These are phyloP conservation scores for Lolium perenne DNA, from an alignment of 176 grass and related monocot genomes.

Conservation along the genomic window DNA sequence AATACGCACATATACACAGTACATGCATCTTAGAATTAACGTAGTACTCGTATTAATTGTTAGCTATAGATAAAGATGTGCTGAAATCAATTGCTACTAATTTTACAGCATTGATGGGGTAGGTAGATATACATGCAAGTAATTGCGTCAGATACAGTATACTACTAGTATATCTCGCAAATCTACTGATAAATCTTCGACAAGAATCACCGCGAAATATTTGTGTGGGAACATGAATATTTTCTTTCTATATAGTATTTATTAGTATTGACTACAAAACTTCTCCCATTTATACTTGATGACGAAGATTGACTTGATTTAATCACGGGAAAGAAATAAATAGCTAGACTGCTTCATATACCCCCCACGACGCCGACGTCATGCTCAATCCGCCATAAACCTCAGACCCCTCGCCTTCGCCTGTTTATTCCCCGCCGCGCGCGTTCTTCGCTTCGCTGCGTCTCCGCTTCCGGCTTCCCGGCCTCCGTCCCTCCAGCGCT, in stretches of 20 bases:
- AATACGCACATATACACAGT: no score
- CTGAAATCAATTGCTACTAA: neutral
- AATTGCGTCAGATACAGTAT: neutral
- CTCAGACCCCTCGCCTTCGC: neutral
- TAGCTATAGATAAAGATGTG: neutral
- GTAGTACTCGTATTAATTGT: neutral
- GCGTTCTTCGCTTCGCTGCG: neutral
- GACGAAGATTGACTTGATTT: neutral
- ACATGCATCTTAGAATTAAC: neutral
- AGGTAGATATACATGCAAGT: neutral
- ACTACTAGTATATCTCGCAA: neutral
- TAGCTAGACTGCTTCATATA: neutral
- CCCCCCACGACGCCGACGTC: neutral
- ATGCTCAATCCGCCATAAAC: neutral
- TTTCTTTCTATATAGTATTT: neutral
- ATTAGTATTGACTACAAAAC: neutral
- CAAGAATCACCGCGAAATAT: neutral
- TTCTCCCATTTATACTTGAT: neutral
- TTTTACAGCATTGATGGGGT: neutral
- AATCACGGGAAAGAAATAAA: neutral
- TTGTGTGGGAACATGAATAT: neutral
- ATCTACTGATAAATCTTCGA: neutral
- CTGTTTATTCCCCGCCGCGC: slow-evolving; percentile 35
- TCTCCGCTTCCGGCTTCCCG: neutral
- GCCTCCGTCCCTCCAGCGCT: neutral